phyloP scores from a whole-genome alignment of 2,329 filamentous ascomycete species.

The Fusarium marasasianum region DNA sequence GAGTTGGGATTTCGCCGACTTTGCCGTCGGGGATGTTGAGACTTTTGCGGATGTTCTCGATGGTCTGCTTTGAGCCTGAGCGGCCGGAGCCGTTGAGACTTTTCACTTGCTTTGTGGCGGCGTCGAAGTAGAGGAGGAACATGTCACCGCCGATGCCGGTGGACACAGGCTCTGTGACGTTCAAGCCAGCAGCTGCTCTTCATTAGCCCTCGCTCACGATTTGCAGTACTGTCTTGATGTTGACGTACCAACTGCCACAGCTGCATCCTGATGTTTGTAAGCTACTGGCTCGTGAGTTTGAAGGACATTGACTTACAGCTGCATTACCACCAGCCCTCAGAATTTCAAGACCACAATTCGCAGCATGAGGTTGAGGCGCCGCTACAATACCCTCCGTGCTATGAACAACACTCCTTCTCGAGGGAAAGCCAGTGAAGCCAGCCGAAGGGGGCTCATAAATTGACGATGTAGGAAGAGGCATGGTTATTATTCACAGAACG shows the following conservation, averaged over 20 bases:
- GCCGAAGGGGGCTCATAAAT: slow-evolving; percentile 57
- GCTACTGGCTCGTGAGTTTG: fast-evolving
- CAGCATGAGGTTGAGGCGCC: slow-evolving; percentile 88
- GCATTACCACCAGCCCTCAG: slow-evolving; percentile 92
- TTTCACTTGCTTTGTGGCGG: slow-evolving; percentile 80
- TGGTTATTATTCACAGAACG: too few species aligned
- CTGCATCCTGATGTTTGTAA: slow-evolving; percentile 76
- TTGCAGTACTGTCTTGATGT: fast-evolving
- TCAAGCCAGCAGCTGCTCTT: slow-evolving; percentile 80
- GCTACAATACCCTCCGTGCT: slow-evolving; percentile 92
- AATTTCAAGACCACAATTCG: slow-evolving; percentile 85
- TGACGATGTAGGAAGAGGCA: slow-evolving; percentile 49
- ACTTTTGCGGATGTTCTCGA: slow-evolving; percentile 75
- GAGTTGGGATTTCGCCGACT: slow-evolving; percentile 72
- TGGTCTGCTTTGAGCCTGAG: slow-evolving; percentile 72
- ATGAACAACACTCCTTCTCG: slow-evolving; percentile 90
- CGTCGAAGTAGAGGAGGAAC: slow-evolving; percentile 94
- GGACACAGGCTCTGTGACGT: slow-evolving; percentile 90
- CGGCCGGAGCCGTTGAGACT: slow-evolving; percentile 96
- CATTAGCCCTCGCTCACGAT: neutral
- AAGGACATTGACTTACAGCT: slow-evolving; percentile 64
- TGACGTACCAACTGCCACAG: slow-evolving; percentile 82
- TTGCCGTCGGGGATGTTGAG: slow-evolving; percentile 71
- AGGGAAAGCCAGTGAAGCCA: slow-evolving; percentile 73
- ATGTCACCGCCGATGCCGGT: slow-evolving; percentile 98